phyloP scores from a whole-genome alignment of 257 asterid genomes.

The Verbena officinalis region DNA sequence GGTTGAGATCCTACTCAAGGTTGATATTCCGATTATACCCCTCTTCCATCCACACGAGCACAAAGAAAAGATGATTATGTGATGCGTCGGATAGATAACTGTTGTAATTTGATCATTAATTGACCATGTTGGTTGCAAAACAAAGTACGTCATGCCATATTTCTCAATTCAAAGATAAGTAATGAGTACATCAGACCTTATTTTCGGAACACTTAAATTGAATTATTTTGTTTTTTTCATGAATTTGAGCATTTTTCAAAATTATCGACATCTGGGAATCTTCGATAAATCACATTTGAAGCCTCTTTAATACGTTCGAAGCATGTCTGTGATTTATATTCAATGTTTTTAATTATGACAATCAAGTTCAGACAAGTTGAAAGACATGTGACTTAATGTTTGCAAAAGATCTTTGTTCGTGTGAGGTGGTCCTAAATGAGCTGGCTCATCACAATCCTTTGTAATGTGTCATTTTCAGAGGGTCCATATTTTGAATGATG shows the following conservation, averaged over 20 bases:
- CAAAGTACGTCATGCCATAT: not conserved
- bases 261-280: not conserved
- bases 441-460: slow-evolving; percentile 5
- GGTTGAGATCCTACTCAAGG: not conserved
- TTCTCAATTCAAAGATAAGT: not conserved
- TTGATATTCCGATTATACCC: not conserved
- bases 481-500: slow-evolving; percentile 27
- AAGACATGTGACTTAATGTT: not conserved
- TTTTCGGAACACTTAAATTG: not conserved
- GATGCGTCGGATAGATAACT: too few relatives aligned
- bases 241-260: not conserved
- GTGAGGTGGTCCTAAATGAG: slow-evolving; percentile 25
- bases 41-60: too few relatives aligned
- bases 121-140: too few relatives aligned
- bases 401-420: slow-evolving; percentile 21
- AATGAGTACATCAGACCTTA: not conserved
- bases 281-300: not conserved
- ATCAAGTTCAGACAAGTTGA: not conserved
- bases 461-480: not conserved
- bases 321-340: not conserved
- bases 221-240: not conserved
- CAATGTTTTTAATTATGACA: not conserved
- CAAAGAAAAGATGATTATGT: too few relatives aligned
- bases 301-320: not conserved
- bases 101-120: too few relatives aligned